Evolutionary conservation across 2,329 filamentous ascomycete genomes (phyloP).

Genomic region (Paecilomyces sp.): DNA sequence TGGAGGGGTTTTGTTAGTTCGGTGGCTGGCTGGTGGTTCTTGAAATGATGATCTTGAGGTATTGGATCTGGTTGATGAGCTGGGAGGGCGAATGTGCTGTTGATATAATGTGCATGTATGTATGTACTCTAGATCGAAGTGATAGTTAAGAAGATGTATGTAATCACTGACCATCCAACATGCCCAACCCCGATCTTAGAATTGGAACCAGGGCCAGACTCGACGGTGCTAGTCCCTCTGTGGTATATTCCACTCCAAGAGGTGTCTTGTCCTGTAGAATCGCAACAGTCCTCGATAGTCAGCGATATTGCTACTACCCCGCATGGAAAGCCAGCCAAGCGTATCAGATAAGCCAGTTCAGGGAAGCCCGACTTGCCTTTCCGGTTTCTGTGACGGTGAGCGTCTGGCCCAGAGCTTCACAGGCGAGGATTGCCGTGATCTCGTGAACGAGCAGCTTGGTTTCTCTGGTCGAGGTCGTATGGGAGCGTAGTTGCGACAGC

Average conservation of each 20-base stretch:
- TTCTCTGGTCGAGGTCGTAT: constrained; percentile 61
- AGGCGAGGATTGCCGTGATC: constrained; percentile 73
- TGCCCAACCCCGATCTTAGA: constrained; percentile 81
- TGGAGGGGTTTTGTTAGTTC: not conserved
- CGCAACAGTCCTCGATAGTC: not conserved
- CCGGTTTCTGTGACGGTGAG: constrained; percentile 53
- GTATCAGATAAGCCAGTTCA: not conserved
- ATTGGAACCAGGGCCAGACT: constrained; percentile 81
- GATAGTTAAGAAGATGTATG: not conserved
- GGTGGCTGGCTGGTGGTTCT: no score
- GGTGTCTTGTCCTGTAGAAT: constrained; percentile 62
- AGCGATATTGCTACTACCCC: not conserved
- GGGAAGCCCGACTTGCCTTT: constrained; percentile 48
- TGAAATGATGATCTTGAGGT: not conserved
- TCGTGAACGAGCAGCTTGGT: constrained; percentile 80
- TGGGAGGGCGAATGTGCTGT: not conserved
- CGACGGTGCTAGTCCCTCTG: constrained; percentile 54
- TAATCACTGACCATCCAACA: constrained; percentile 64
- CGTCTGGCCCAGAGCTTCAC: constrained; percentile 66
- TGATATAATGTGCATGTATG: no score
- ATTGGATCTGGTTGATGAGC: not conserved
- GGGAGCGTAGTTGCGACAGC: constrained; percentile 79
- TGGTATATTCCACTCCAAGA: constrained; percentile 68
- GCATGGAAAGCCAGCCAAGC: not conserved
- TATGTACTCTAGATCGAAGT: not conserved